phyloP scores from a whole-genome alignment of 225 moss, liverwort and hornwort species.

The Neckera pumila region DNA sequence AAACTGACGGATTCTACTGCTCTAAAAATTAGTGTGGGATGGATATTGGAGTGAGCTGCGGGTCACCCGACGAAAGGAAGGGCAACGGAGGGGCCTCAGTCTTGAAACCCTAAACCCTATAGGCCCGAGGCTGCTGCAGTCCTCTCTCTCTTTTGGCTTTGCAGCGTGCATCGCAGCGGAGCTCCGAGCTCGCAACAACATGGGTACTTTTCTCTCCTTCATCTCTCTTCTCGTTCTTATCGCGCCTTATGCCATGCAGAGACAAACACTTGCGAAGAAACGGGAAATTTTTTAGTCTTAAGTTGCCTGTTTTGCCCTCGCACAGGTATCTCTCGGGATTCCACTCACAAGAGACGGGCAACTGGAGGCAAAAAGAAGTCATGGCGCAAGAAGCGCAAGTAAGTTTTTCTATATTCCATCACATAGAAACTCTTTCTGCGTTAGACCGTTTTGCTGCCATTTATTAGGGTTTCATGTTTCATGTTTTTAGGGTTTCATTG shows the following conservation, averaged over 20 bases:
- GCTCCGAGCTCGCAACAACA: constrained; percentile 5
- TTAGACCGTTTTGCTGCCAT: neutral
- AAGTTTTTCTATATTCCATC: neutral
- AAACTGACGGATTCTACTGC: neutral
- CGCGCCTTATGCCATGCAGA: neutral
- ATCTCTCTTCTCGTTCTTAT: neutral
- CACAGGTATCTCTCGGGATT: constrained; percentile 95
- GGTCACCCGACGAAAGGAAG: neutral
- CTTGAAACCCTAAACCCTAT: constrained; percentile 1
- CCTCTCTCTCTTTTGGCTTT: neutral
- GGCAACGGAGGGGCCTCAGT: neutral
- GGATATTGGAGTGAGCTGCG: neutral
- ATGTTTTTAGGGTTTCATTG: neutral
- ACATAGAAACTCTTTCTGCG: neutral
- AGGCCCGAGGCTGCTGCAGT: neutral
- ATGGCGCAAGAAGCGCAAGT: constrained; percentile 99
- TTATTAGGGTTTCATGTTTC: neutral
- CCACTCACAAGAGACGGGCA: constrained; percentile 92
- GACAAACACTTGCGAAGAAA: neutral
- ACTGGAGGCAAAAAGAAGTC: constrained; percentile 99
- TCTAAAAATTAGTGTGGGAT: neutral
- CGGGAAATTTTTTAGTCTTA: neutral
- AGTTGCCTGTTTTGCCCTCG: neutral
- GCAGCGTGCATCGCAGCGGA: neutral
- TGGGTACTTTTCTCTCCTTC: neutral